Conservation (phyloP, 495 filamentous ascomycete genomes). For the Cercophora sp. region DNA sequence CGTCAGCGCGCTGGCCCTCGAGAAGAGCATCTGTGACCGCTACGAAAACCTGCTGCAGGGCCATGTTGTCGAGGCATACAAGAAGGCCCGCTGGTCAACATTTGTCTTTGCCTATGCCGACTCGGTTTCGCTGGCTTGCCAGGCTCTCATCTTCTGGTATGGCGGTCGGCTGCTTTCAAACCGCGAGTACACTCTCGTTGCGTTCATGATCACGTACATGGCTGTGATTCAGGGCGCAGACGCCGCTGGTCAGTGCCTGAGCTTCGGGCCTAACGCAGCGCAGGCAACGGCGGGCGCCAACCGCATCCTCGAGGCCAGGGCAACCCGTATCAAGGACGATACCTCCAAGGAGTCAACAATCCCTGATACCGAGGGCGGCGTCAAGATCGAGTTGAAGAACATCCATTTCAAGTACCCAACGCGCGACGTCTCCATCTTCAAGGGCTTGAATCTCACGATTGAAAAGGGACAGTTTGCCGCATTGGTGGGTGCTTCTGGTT, state of each 20-base stretch:
- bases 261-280: slow-evolving; percentile 47
- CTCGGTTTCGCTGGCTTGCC: slow-evolving; percentile 38
- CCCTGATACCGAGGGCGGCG: slow-evolving; percentile 40
- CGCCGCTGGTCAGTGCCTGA: slow-evolving; percentile 41
- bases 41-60: slow-evolving; percentile 36
- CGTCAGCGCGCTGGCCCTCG: slow-evolving; percentile 53
- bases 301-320: slow-evolving; percentile 43
- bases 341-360: slow-evolving; percentile 21
- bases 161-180: slow-evolving; percentile 38
- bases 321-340: slow-evolving; percentile 23
- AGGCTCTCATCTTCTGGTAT: slow-evolving; percentile 50
- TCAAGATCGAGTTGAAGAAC: slow-evolving; percentile 52
- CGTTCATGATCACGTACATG: slow-evolving; percentile 46
- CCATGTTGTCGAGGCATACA: slow-evolving; percentile 39
- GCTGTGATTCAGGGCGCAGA: slow-evolving; percentile 47
- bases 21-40: slow-evolving; percentile 48
- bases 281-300: slow-evolving; percentile 43
- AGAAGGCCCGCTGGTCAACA: slow-evolving; percentile 41
- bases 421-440: slow-evolving; percentile 49
- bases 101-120: slow-evolving; percentile 46
- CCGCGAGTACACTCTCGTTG: slow-evolving; percentile 33
- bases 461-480: slow-evolving; percentile 63
- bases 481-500: slow-evolving; percentile 67
- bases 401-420: slow-evolving; percentile 59
- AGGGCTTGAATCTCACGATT: slow-evolving; percentile 52